phyloP scores from a whole-genome alignment of 352 stramenopile genomes.

The Elongisporangium undulatum region DNA sequence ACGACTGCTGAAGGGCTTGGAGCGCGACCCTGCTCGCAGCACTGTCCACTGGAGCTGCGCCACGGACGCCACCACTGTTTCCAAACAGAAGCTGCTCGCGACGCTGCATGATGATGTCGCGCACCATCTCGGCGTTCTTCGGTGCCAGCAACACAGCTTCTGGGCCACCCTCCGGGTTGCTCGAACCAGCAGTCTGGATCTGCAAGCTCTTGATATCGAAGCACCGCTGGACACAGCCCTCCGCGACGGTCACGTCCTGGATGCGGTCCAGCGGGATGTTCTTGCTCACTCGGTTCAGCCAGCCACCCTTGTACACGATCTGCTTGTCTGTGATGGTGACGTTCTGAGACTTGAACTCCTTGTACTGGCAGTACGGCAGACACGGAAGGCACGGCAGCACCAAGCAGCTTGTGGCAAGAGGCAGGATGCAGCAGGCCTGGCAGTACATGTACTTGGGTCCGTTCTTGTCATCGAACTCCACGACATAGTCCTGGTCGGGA shows the following conservation, averaged over 20 bases:
- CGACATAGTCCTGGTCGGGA: conserved; percentile 4
- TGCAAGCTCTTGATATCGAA: conserved; percentile 28
- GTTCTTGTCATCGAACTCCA: conserved; percentile 18
- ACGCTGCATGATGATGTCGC: conserved; percentile 35
- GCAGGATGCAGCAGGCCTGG: conserved; percentile 4
- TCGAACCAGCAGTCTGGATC: conserved; percentile 32
- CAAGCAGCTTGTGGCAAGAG: conserved; percentile 5
- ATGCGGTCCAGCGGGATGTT: conserved; percentile 39
- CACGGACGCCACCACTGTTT: background rate
- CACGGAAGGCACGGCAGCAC: conserved; percentile 9
- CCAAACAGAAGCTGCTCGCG: conserved; percentile 33
- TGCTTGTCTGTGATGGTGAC: conserved; percentile 33
- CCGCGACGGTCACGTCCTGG: conserved; percentile 39
- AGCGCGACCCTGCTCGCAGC: background rate
- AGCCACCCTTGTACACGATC: conserved; percentile 29
- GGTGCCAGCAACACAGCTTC: conserved; percentile 28
- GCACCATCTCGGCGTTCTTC: conserved; percentile 25
- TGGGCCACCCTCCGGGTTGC: conserved; percentile 9
- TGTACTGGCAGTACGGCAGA: conserved; percentile 10
- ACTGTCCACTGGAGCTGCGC: background rate
- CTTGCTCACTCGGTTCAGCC: conserved; percentile 35
- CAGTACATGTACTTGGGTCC: conserved; percentile 13
- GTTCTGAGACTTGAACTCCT: conserved; percentile 28
- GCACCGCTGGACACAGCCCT: conserved; percentile 30
- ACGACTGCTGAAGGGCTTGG: background rate